These are phyloP conservation scores for Penicillium nordicum DNA, from an alignment of 2,329 filamentous ascomycete species.

Conservation along the genomic window DNA sequence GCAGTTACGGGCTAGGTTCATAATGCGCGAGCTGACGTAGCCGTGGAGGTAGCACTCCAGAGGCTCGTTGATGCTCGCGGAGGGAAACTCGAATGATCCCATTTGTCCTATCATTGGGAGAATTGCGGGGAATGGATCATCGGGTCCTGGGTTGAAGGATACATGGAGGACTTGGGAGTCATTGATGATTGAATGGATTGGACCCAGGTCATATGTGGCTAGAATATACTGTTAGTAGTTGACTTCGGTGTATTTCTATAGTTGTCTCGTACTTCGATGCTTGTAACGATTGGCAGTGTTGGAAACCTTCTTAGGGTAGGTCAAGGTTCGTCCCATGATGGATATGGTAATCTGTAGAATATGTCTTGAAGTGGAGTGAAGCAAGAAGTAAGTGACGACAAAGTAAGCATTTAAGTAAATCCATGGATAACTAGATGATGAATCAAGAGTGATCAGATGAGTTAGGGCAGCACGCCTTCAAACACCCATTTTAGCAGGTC, in stretches of 20 bases:
- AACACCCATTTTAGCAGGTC: conserved; percentile 14
- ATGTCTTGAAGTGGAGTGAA: background rate
- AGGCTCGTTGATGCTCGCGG: conserved; percentile 59
- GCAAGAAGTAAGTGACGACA: background rate
- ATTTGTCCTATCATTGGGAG: conserved; percentile 85
- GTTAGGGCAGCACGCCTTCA: conserved; percentile 5
- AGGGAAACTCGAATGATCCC: conserved; percentile 65
- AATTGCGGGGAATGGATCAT: conserved; percentile 68
- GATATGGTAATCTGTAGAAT: background rate
- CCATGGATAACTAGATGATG: background rate
- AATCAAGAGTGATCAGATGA: background rate
- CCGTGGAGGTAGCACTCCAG: conserved; percentile 79
- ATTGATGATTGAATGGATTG: conserved; percentile 75
- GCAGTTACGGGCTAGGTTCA: conserved; percentile 57
- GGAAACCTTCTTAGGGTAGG: conserved; percentile 60
- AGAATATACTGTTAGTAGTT: conserved; percentile 7
- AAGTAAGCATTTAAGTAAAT: conserved; percentile 2
- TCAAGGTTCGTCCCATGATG: conserved; percentile 43
- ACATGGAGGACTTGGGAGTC: conserved; percentile 71
- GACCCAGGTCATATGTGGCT: conserved; percentile 69
- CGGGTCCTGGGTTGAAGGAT: conserved; percentile 63
- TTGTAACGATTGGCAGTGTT: conserved; percentile 68
- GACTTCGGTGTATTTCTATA: background rate
- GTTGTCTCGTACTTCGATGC: conserved; percentile 53
- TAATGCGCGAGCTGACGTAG: conserved; percentile 74